These are phyloP conservation scores for Penicillium chermesinum DNA, from an alignment of 495 filamentous ascomycete species.

Conservation along the genomic window DNA sequence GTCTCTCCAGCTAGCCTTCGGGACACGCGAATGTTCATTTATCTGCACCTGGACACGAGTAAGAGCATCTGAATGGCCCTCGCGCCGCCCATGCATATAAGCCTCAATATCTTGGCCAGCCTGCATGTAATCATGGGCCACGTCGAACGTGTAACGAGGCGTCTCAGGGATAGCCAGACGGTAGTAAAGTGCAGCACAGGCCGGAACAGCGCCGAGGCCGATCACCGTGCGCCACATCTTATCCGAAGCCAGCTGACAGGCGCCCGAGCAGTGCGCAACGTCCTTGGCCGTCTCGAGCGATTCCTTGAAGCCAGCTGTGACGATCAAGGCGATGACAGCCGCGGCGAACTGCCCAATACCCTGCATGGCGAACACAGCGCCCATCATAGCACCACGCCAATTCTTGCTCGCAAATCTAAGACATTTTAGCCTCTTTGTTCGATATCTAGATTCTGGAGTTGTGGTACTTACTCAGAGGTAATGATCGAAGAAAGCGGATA, in stretches of 20 bases:
- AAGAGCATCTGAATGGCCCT: slow-evolving; percentile 61
- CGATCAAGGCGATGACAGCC: slow-evolving; percentile 65
- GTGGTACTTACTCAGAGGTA: slow-evolving; percentile 59
- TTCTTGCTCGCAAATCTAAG: slow-evolving; percentile 72
- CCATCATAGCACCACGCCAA: slow-evolving; percentile 86
- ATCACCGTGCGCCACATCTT: slow-evolving; percentile 82
- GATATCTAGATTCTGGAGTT: slow-evolving; percentile 1
- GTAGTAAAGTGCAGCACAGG: slow-evolving; percentile 71
- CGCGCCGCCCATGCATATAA: slow-evolving; percentile 52
- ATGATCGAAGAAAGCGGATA: slow-evolving; percentile 84
- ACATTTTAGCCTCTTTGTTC: background rate
- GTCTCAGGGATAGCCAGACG: slow-evolving; percentile 87
- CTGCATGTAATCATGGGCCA: slow-evolving; percentile 66
- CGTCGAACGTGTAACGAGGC: slow-evolving; percentile 78
- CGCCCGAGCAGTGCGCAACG: slow-evolving; percentile 53
- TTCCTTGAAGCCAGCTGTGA: slow-evolving; percentile 68
- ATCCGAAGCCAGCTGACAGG: slow-evolving; percentile 66
- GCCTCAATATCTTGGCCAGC: slow-evolving; percentile 60
- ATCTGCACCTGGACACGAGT: slow-evolving; percentile 45
- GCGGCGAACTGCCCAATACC: slow-evolving; percentile 71
- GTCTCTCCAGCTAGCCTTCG: slow-evolving; percentile 61
- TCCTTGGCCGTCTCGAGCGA: slow-evolving; percentile 50
- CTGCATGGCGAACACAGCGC: slow-evolving; percentile 80
- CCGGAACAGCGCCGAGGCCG: slow-evolving; percentile 76
- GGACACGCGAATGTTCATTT: slow-evolving; percentile 45